phyloP scores from a whole-genome alignment of 2,329 filamentous ascomycete species.

The Pseudogymnoascus sp. region DNA sequence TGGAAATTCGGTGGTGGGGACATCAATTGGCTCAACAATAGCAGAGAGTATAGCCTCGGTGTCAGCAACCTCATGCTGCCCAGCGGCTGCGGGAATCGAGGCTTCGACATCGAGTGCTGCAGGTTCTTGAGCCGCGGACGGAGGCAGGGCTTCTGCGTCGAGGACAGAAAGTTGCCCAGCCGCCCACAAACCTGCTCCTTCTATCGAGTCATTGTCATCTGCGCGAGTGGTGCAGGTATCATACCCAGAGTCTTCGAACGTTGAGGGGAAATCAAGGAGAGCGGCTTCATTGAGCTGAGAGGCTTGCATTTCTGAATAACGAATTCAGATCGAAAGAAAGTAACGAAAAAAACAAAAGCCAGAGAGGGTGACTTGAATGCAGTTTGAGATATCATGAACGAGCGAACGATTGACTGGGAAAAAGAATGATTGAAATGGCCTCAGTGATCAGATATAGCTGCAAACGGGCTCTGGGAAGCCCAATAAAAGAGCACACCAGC shows the following conservation, averaged over 20 bases:
- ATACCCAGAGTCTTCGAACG: constrained; percentile 5
- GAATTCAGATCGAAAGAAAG: neutral
- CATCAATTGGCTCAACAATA: neutral
- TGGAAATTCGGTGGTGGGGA: neutral
- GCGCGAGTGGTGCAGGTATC: neutral
- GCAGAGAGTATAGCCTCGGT: neutral
- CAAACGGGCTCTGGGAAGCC: neutral
- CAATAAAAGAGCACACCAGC: constrained; percentile 7
- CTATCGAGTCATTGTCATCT: neutral
- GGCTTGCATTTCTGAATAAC: neutral
- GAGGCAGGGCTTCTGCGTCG: neutral
- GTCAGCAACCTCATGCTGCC: neutral
- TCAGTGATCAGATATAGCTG: neutral
- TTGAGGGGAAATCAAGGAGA: neutral
- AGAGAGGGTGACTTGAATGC: neutral
- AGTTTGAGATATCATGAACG: neutral
- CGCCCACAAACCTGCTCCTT: neutral
- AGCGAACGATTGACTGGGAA: constrained; percentile 6
- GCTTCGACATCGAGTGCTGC: neutral
- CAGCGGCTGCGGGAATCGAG: neutral
- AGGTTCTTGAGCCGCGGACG: neutral
- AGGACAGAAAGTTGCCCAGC: neutral
- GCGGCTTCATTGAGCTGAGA: neutral
- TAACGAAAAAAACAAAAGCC: neutral
- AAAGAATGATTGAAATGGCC: constrained; percentile 6